Conservation (phyloP, 75 land plant species). For the Sequoiadendron giganteum region DNA sequence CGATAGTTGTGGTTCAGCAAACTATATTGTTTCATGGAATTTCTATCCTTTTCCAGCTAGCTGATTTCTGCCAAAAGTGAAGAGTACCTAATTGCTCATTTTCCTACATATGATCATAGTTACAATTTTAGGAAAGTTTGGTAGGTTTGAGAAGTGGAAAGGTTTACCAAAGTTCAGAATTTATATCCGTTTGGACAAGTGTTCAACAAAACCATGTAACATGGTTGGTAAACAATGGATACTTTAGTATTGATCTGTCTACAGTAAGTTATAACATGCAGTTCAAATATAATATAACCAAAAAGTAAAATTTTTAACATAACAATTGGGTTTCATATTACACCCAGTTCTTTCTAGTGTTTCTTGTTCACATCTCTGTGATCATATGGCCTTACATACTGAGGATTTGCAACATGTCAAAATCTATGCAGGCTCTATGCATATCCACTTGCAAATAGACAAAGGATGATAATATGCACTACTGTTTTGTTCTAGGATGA, state of each 20-base stretch:
- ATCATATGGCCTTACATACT: too few species aligned
- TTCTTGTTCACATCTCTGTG: too few species aligned
- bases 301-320: not conserved
- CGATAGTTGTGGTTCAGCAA: not conserved
- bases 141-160: not conserved
- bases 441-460: not conserved
- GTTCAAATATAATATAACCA: not conserved
- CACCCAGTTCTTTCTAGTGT: too few species aligned
- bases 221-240: not conserved
- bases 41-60: not conserved
- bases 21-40: not conserved
- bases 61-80: not conserved
- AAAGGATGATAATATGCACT: not conserved
- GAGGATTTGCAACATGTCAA: too few species aligned
- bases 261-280: not conserved
- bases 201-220: not conserved
- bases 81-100: not conserved
- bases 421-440: not conserved
- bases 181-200: not conserved
- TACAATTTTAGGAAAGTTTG: not conserved
- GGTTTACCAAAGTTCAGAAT: not conserved
- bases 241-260: not conserved
- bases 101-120: not conserved
- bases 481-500: not conserved
- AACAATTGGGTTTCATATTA: too few species aligned